Percentiles rank a stretch among this genome's conserved stretches.
phyloP scores from a whole-genome alignment of 129 eudicot genomes.

The Dittrichia graveolens region DNA sequence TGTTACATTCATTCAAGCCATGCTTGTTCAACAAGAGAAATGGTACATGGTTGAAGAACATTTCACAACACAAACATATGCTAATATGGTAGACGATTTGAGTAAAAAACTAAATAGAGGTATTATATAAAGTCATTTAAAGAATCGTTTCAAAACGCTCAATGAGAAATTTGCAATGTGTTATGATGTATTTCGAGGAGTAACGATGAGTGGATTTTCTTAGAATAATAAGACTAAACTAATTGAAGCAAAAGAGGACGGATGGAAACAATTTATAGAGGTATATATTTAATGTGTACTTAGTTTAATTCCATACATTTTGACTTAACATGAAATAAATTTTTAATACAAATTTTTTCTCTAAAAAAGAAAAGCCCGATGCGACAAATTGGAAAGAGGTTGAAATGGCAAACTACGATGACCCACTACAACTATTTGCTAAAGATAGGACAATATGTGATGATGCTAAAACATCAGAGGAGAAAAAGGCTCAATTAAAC shows the following conservation, averaged over 20 bases:
- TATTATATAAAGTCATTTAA: not conserved
- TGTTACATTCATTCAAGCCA: not conserved
- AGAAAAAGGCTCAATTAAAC: not conserved
- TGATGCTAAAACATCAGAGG: not conserved
- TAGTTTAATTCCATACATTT: not conserved
- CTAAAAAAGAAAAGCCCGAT: not conserved
- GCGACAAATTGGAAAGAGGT: not conserved
- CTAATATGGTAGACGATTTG: not conserved
- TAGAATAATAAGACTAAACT: not conserved
- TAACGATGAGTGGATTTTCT: not conserved
- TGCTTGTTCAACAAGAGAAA: not conserved
- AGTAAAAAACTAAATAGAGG: not conserved
- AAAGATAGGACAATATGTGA: not conserved
- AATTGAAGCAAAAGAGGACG: not conserved
- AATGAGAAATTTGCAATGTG: not conserved
- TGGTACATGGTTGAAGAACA: not conserved
- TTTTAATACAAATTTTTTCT: no score
- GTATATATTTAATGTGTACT: not conserved
- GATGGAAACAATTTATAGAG: not conserved
- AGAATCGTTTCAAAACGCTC: not conserved
- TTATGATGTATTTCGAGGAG: not conserved
- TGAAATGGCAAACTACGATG: not conserved
- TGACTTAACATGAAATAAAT: no score
- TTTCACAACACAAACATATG: not conserved
- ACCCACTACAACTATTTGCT: not conserved